phyloP scores from a whole-genome alignment of 257 asterid species.

The Cruciata laevipes region DNA sequence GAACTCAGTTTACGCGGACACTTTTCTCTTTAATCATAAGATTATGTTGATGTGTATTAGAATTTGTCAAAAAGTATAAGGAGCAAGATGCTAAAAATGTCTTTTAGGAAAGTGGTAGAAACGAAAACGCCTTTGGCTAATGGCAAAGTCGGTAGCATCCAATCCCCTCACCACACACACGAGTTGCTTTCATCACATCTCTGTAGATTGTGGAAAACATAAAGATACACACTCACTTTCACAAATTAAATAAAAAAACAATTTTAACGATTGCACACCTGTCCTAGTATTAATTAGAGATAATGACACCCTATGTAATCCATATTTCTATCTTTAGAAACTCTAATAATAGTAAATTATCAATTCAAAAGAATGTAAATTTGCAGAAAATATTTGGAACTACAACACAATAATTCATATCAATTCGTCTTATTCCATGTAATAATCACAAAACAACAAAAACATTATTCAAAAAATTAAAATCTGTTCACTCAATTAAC shows the following conservation, averaged over 20 bases:
- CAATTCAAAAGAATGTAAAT: no score
- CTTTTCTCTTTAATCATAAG: no score
- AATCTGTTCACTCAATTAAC: background rate
- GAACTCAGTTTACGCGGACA: no score
- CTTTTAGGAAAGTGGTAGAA: background rate
- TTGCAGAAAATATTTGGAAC: no score
- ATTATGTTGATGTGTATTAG: background rate
- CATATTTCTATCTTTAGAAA: no score
- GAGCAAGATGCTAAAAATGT: background rate
- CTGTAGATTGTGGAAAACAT: background rate
- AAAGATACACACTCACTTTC: background rate
- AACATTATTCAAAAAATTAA: background rate
- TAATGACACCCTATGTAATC: no score
- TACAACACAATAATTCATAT: background rate
- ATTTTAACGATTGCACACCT: background rate
- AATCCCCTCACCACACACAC: background rate
- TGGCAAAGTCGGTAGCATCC: background rate
- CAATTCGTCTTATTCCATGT: background rate
- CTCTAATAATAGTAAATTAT: no score
- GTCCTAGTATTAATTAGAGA: background rate
- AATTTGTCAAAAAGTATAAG: background rate
- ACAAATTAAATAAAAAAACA: no score
- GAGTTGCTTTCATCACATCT: conserved; percentile 6
- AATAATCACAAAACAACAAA: background rate
- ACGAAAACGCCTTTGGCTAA: background rate